Evolutionary conservation across 305 asterid genomes (phyloP).

Genomic region (Fraxinus velutina): DNA sequence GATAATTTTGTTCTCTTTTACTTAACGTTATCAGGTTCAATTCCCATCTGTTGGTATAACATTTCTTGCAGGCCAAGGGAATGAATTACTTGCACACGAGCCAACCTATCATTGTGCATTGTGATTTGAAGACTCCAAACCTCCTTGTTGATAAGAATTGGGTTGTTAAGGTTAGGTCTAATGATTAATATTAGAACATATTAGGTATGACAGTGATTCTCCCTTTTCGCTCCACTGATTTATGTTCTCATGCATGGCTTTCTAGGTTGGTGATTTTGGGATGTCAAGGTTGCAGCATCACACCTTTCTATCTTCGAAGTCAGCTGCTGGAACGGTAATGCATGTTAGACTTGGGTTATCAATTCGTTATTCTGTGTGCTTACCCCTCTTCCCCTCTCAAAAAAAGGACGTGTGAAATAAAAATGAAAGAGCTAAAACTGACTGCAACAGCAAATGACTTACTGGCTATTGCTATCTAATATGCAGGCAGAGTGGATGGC

Average conservation of each 20-base stretch:
- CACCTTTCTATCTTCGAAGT: slow-evolving; percentile 93
- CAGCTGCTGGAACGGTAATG: slow-evolving; percentile 90
- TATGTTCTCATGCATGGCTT: slow-evolving; percentile 23
- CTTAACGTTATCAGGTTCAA: slow-evolving; percentile 21
- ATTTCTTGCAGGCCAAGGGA: slow-evolving; percentile 78
- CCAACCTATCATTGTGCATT: slow-evolving; percentile 82
- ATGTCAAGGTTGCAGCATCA: slow-evolving; percentile 90
- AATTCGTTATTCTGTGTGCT: background rate
- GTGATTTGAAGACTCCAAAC: slow-evolving; percentile 93
- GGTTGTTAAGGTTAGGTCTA: slow-evolving; percentile 67
- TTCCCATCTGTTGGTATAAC: slow-evolving; percentile 19
- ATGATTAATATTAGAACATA: background rate
- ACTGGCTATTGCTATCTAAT: slow-evolving; percentile 16
- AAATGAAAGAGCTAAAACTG: background rate
- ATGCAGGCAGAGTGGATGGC: slow-evolving; percentile 99
- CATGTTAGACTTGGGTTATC: slow-evolving; percentile 11
- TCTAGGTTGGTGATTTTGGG: slow-evolving; percentile 91
- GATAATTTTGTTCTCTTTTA: slow-evolving; percentile 18
- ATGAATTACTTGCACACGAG: slow-evolving; percentile 94
- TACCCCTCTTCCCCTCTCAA: background rate
- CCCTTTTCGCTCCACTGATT: slow-evolving; percentile 12
- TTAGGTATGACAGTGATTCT: background rate
- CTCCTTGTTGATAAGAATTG: slow-evolving; percentile 92
- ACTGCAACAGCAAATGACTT: background rate
- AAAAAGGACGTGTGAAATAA: slow-evolving; percentile 6